Conservation (phyloP, 2,329 filamentous ascomycete genomes). For the Cladophialophora carrionii region DNA sequence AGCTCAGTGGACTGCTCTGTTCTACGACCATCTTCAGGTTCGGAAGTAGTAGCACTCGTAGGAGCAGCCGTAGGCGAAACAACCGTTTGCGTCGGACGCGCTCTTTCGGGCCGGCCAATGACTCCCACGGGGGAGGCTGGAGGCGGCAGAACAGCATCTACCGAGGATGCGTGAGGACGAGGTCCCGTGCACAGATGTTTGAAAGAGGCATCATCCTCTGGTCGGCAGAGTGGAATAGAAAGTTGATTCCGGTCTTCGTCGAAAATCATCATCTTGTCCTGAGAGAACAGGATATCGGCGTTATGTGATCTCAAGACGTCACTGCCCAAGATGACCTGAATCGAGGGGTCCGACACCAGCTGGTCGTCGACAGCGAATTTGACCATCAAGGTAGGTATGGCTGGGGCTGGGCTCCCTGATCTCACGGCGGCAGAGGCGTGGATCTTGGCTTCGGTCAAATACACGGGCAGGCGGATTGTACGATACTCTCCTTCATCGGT, state of each 20-base stretch:
- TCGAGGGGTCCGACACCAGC: conserved; percentile 57
- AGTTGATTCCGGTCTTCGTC: conserved; percentile 85
- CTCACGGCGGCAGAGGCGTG: conserved; percentile 70
- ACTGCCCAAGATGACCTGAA: conserved; percentile 88
- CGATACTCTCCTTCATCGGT: conserved; percentile 67
- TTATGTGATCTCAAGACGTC: conserved; percentile 84
- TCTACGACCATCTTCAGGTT: conserved; percentile 25
- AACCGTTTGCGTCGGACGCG: conserved; percentile 35
- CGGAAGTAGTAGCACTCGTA: conserved; percentile 17
- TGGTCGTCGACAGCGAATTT: conserved; percentile 72
- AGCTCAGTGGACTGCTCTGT: conserved; percentile 24
- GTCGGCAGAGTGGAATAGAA: conserved; percentile 87
- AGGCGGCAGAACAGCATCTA: conserved; percentile 31
- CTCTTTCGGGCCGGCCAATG: conserved; percentile 42
- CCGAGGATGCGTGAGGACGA: conserved; percentile 30
- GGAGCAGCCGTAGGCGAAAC: conserved; percentile 37
- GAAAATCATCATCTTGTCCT: conserved; percentile 84
- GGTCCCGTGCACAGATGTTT: conserved; percentile 70
- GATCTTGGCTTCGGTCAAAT: conserved; percentile 87
- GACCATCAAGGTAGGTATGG: conserved; percentile 79
- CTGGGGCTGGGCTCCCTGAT: conserved; percentile 71
- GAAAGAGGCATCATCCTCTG: conserved; percentile 81
- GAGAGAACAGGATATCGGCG: conserved; percentile 88
- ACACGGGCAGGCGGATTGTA: conserved; percentile 77
- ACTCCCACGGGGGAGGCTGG: conserved; percentile 40